phyloP scores from a whole-genome alignment of 768 basidiomycete species.

The Leccinum variicolor region DNA sequence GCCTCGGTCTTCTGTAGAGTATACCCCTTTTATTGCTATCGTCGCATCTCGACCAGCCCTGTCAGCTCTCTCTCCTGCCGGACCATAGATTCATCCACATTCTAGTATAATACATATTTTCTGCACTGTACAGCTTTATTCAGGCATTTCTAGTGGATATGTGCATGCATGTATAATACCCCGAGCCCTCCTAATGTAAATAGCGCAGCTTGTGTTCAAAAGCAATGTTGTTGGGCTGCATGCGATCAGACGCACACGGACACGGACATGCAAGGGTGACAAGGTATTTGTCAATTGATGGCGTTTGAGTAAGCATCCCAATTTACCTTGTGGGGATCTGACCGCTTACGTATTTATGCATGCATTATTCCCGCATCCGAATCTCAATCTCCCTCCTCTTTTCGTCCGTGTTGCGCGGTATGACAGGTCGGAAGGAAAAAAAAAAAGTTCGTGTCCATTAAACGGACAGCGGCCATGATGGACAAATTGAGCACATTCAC shows the following conservation, averaged over 20 bases:
- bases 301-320: slow-evolving; percentile 26
- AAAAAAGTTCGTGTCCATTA: slow-evolving; percentile 1
- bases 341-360: slow-evolving; percentile 24
- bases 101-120: slow-evolving; percentile 33
- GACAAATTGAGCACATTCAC: slow-evolving; percentile 1
- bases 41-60: slow-evolving; percentile 17
- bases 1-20: slow-evolving; percentile 23
- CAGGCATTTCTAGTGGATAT: slow-evolving; percentile 36
- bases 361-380: slow-evolving; percentile 6
- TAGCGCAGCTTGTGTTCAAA: slow-evolving; percentile 19
- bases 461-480: not conserved
- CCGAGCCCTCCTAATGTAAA: slow-evolving; percentile 29
- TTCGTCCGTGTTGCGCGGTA: slow-evolving; percentile 7
- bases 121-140: slow-evolving; percentile 34
- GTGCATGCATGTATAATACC: slow-evolving; percentile 38
- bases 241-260: slow-evolving; percentile 5
- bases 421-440: slow-evolving; percentile 4
- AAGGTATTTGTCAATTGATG: slow-evolving; percentile 30
- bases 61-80: slow-evolving; percentile 7
- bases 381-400: slow-evolving; percentile 8
- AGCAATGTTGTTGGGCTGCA: not conserved
- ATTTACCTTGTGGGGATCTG: slow-evolving; percentile 33
- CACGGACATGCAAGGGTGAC: slow-evolving; percentile 8
- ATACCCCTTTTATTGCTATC: slow-evolving; percentile 38
- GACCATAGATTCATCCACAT: slow-evolving; percentile 30